Conservation (phyloP, 139 green algal species). For the Picochlorum sp. region DNA sequence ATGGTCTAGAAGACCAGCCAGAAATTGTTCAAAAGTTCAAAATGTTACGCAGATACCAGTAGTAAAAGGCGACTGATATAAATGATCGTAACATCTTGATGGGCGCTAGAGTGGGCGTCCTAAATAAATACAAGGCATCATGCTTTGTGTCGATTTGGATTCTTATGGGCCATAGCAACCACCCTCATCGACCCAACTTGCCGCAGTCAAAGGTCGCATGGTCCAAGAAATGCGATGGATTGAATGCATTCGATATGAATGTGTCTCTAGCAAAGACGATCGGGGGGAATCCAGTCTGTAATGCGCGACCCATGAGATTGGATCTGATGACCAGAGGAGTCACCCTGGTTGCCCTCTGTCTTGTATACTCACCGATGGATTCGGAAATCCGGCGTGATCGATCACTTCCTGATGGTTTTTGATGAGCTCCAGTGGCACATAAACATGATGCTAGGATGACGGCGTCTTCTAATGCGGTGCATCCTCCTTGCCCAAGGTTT, state of each 20-base stretch:
- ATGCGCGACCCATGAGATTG: constrained; percentile 36
- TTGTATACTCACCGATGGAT: constrained; percentile 46
- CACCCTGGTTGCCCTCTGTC: constrained; percentile 18
- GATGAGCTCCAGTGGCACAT: neutral
- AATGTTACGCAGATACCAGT: constrained; percentile 5
- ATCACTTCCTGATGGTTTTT: neutral
- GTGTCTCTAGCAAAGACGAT: constrained; percentile 34
- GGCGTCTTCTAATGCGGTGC: constrained; percentile 61
- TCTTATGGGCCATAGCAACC: no score
- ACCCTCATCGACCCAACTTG: neutral
- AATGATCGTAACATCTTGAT: no score
- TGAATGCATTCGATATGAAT: constrained; percentile 33
- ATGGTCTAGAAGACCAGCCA: no score
- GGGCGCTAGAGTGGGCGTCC: no score
- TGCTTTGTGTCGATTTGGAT: no score
- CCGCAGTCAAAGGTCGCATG: constrained; percentile 50
- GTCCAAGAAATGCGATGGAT: constrained; percentile 44
- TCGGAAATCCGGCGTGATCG: constrained; percentile 11
- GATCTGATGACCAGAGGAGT: constrained; percentile 37
- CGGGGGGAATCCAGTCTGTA: constrained; percentile 44
- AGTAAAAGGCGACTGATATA: no score
- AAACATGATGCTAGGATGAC: constrained; percentile 46
- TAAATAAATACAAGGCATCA: no score
- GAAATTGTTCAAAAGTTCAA: constrained; percentile 27
- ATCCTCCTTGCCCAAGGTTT: constrained; percentile 55